Conservation (phyloP, 805 yeast species). For the Saturnispora dispora region DNA sequence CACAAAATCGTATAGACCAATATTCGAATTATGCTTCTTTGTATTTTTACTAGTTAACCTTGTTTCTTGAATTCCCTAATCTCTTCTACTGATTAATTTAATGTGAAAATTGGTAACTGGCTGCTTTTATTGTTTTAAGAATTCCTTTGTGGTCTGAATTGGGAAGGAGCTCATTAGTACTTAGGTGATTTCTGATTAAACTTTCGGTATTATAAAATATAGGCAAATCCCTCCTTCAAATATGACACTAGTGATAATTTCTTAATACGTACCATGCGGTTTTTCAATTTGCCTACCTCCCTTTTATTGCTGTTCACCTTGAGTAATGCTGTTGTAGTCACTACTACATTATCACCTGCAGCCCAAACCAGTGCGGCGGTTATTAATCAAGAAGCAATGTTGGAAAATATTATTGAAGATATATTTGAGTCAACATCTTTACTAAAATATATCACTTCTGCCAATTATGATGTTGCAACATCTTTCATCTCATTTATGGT, state of each 20-base stretch:
- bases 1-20: too few relatives aligned
- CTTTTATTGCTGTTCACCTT: not conserved
- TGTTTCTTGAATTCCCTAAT: too few relatives aligned
- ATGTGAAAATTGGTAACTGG: not conserved
- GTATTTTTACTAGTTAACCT: too few relatives aligned
- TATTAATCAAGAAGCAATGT: conserved; percentile 17
- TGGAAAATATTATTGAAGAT: conserved; percentile 22
- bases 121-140: not conserved
- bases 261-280: not conserved
- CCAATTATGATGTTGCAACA: conserved; percentile 24
- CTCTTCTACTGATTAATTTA: not conserved
- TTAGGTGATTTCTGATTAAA: not conserved
- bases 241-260: too few relatives aligned
- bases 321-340: conserved; percentile 1
- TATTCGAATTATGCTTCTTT: too few relatives aligned
- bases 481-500: conserved; percentile 24
- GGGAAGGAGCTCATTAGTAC: conserved; percentile 3
- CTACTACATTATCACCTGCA: conserved; percentile 19
- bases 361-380: conserved; percentile 27
- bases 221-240: not conserved
- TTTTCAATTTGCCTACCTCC: not conserved
- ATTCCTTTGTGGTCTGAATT: conserved; percentile 5
- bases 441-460: conserved; percentile 24
- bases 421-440: not conserved
- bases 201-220: not conserved